Base-by-base conservation (phyloP, 2,329 filamentous ascomycete species). In the Emmonsiellopsis sp. region DNA sequence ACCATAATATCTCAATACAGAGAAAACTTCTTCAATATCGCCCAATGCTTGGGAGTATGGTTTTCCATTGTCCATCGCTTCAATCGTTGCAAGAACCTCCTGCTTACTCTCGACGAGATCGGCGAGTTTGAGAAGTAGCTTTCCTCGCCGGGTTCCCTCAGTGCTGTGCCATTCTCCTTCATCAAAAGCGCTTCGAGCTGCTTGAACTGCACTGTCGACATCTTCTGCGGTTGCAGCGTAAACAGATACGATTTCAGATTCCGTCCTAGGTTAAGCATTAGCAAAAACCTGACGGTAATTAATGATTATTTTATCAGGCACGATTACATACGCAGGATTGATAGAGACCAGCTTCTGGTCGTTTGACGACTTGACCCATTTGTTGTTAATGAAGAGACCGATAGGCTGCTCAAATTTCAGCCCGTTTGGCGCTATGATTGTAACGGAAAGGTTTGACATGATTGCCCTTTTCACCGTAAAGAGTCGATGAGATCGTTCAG, bases 381-480 rank as follows among this genome's bases (percentile, higher is more conserved):
- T 84, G 59, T 90, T 89, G 74, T 87, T 86, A 73, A 91, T 89
- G 70, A 89, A 91, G 6, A 91, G 77, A n/a, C 87, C 87, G 43
- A 80, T 76, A 2, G 86, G 86, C 72, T 89, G 85, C 10, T 70
- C 74, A 71, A 87, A 90, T 61, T 79, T 83, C 68, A 73, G 76
- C 61, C 86, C 86, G 70, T 91, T 91, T 4, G 87, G 87, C 49
- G 87, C 85, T 7, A 78, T 85, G 55, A 92, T 14, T 44, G 42
- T 39, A 27, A 27, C 21, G 21, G 21, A 27, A 27, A 27, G 21
- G 21, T 27, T 27, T 27, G 21, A 27, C 21, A 27, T 27, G 21
- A 27, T 27, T 27, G 21, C 3, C 5, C 5, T 27, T 27, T 27
- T 27, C 21, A 27, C 21, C 21, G 5, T 27, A 27, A 27, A 27